A percentile compares a stretch with the other conserved stretches of the same genome.
phyloP scores from a whole-genome alignment of 257 asterid genomes.

The Mitragyna speciosa region DNA sequence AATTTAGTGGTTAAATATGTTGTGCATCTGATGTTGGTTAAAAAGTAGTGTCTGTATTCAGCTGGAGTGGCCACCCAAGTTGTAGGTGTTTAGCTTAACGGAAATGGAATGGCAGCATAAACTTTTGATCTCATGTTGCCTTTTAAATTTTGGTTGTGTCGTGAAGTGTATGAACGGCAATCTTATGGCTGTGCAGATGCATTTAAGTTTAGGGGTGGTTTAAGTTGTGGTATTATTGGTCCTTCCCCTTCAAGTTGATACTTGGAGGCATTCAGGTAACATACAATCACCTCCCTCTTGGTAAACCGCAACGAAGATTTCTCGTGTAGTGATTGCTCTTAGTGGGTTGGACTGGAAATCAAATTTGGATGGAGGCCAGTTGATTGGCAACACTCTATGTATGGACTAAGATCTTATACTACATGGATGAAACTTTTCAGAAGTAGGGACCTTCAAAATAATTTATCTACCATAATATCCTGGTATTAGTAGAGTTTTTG shows the following conservation, averaged over 20 bases:
- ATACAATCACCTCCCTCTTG: neutral
- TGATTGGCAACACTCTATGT: neutral
- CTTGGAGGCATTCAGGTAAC: neutral
- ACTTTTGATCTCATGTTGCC: neutral
- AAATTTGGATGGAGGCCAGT: neutral
- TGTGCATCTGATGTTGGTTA: neutral
- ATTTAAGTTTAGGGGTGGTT: neutral
- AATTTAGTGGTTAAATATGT: neutral
- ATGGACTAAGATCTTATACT: no score
- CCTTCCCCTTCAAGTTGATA: neutral
- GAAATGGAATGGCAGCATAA: neutral
- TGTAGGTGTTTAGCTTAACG: neutral
- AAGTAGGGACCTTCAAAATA: neutral
- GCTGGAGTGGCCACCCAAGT: no score
- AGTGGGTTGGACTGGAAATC: neutral
- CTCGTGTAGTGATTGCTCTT: neutral
- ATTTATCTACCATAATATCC: neutral
- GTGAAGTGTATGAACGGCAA: neutral
- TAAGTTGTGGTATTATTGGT: neutral
- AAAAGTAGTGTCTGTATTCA: neutral
- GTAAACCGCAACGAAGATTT: neutral
- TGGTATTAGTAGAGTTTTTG: neutral
- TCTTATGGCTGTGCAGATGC: neutral
- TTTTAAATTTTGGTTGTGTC: neutral
- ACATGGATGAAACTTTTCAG: no score